Evolutionary conservation across 352 stramenopile genomes (phyloP), one percentile per base, ranked within the genome.

Genomic region (Pythium phragmitis): DNA sequence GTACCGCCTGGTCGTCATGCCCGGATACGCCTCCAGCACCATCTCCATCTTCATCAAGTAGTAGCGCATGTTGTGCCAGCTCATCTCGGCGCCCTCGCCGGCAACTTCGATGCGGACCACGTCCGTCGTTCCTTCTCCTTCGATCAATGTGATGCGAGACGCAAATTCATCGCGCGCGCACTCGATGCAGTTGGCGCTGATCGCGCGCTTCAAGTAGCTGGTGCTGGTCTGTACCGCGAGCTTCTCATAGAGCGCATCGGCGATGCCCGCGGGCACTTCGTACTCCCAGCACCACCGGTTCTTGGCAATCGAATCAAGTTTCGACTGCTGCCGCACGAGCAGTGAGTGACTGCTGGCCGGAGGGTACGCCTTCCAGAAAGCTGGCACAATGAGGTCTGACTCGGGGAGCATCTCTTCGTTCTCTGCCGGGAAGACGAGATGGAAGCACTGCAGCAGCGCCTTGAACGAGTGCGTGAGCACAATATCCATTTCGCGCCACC

Each of bases 171-270:
- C 13, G 26, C 52, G 41, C 30, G 19, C 26, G 7, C 42, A 62
- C 28, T 68, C 61, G 53, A 68, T 63, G 28, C 55, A 67, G 13
- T 53, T 26, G 16, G 26, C 47, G 9, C 56, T 21, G 45, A 65
- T 45, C 21, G 37, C 21, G 1, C 61, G 33, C 26, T 50, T 47
- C 21, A 73, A 34, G 8, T 68, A 48, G 3, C 51, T 37, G 0
- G 65, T 63, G 45, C 58, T 60, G 19, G 50, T 73, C 14, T 65
- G 46, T 30, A 75, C 69, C 0, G 60, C 69, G 30, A 75, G 43
- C n/a, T 76, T 66, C 21, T 73, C 65, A 21, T 69, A 76, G 1
- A 76, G n/a, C 13, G 55, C 57, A 37, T 73, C 57, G 0, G 69
- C 60, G 8, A 71, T 55, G 1, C 55, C 51, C 4, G 42, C 28